Conservation (phyloP, 2,329 filamentous ascomycete species). For the Penicillium sp. region DNA sequence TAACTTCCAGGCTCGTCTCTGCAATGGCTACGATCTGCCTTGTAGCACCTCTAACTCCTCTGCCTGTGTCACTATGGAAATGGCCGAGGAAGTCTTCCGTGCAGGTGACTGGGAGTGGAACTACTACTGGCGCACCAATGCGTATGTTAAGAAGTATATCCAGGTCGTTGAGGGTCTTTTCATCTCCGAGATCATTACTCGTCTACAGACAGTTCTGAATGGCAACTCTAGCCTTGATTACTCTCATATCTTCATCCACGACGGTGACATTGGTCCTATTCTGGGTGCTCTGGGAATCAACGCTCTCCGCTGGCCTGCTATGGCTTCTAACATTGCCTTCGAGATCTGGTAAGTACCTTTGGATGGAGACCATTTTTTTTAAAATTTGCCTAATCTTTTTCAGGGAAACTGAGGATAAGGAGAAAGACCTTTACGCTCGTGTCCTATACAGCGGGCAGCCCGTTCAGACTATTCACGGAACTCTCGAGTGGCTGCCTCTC, state of each 20-base stretch:
- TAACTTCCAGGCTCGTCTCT: conserved; percentile 43
- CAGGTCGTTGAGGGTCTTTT: conserved; percentile 40
- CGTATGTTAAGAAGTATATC: conserved; percentile 38
- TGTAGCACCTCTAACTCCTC: conserved; percentile 30
- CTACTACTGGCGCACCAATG: conserved; percentile 40
- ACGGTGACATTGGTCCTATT: conserved; percentile 40
- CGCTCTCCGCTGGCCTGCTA: conserved; percentile 41
- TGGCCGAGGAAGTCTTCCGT: conserved; percentile 40
- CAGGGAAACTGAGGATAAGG: conserved; percentile 13
- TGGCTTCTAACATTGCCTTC: conserved; percentile 41
- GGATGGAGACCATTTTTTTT: too few relatives aligned
- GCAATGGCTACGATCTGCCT: conserved; percentile 41
- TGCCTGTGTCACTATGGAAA: conserved; percentile 32
- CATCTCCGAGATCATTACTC: conserved; percentile 37
- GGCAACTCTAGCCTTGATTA: conserved; percentile 28
- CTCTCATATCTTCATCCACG: conserved; percentile 39
- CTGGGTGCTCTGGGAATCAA: conserved; percentile 38
- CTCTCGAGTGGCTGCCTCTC: conserved; percentile 32
- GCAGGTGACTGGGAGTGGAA: conserved; percentile 46
- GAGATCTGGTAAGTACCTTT: conserved; percentile 35
- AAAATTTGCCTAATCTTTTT: background rate
- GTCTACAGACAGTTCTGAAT: conserved; percentile 29
- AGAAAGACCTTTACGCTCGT: conserved; percentile 21
- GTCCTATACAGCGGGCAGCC: conserved; percentile 34
- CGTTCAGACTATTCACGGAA: conserved; percentile 30